Base-by-base conservation (phyloP, 495 filamentous ascomycete genomes). In the Sporormia fimetaria region DNA sequence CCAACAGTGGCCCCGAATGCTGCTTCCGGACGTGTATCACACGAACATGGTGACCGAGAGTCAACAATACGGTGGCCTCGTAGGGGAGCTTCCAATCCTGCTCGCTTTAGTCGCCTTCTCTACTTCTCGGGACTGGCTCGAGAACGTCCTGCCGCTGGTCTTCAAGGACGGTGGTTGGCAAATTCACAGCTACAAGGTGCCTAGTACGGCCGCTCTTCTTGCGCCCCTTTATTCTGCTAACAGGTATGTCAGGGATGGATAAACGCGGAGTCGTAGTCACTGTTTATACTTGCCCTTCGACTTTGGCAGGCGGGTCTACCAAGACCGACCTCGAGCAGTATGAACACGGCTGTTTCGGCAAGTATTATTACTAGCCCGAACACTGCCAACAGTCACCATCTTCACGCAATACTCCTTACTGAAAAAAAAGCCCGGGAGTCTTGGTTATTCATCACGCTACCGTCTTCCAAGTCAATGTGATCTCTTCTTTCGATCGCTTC, bases 71-170 rank as follows among this genome's bases (percentile, higher is more conserved):
- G 59, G 59, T 2, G 55, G 52, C 1, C 32, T 62, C 4, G 43
- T 25, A 26, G 59, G 59, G 2, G 59, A 62, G 4, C 42, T 62
- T 5, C 50, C 55, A 1, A 35, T 62, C 8, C 44, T 62, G n/a
- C 41, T 62, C 1, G 51, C 41, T 14, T 45, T 62, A 8, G 32
- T 60, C 6, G 55, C 57, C 3, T 49, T 55, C 38, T 52, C 55
- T 0, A 27, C 52, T 18, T 15, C n/a, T 3, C 23, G n/a, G 1
- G 27, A 49, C 0, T 16, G 29, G 5, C 33, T 49, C 24, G 17
- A 21, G 3, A 26, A 29, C 15, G 31, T 27, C 11, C 28, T 56
- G 7, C 25, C 35, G 3, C 38, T 0, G 3, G 21, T 37, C n/a
- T 56, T 52, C 33, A 11, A n/a, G 6, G 18, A 31, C 15, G 30